A percentile compares a stretch with the other conserved stretches of the same genome.
Conservation (phyloP, 306 rosid species). For the Coriaria nepalensis region DNA sequence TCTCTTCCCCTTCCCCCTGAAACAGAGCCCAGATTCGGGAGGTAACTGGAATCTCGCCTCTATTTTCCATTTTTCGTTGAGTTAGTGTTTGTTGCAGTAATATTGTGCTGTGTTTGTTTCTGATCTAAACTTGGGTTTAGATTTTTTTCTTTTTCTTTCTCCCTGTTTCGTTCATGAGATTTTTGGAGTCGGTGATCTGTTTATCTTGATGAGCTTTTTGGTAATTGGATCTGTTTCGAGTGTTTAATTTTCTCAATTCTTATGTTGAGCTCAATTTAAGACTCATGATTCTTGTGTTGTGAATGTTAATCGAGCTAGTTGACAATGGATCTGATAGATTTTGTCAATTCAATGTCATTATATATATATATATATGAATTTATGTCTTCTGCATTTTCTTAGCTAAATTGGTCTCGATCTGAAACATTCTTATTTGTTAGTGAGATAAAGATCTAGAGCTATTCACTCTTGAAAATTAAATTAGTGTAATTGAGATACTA, state of each 20-base stretch:
- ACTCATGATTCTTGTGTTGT: constrained; percentile 9
- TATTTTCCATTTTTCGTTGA: constrained; percentile 4
- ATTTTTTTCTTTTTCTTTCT: not conserved
- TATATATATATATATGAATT: not conserved
- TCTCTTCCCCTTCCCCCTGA: too few species aligned
- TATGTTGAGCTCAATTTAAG: not conserved
- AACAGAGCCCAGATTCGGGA: not conserved
- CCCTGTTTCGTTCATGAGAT: not conserved
- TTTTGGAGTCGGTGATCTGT: constrained; percentile 1
- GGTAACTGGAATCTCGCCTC: too few species aligned
- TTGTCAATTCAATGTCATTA: not conserved
- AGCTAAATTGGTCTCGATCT: constrained; percentile 12
- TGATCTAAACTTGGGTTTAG: constrained; percentile 9
- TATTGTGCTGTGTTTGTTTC: constrained; percentile 5
- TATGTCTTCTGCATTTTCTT: constrained; percentile 22
- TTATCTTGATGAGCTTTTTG: constrained; percentile 11
- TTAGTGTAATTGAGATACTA: not conserved
- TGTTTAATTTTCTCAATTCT: constrained; percentile 6
- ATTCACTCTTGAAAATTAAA: not conserved
- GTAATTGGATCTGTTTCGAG: constrained; percentile 30
- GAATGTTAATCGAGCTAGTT: constrained; percentile 6
- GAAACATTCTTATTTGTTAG: not conserved
- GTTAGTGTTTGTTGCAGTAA: too few species aligned
- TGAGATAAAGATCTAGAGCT: constrained; percentile 3
- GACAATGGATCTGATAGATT: constrained; percentile 25